Conservation (phyloP, 805 yeast species). For the Saccharomyces eubayanus region DNA sequence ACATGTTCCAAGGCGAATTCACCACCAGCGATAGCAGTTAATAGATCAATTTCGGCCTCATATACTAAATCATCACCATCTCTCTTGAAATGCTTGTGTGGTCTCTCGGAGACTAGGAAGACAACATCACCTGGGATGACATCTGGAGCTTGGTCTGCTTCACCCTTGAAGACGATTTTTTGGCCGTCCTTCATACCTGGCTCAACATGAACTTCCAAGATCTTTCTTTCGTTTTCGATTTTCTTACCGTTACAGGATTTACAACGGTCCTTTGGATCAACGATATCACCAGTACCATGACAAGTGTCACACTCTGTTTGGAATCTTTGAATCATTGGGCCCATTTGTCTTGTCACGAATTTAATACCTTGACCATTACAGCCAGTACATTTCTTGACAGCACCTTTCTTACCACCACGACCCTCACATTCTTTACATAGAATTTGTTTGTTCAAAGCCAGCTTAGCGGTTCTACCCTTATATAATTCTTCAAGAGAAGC, state of each 20-base stretch:
- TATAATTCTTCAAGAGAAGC: constrained; percentile 88
- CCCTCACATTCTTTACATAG: constrained; percentile 87
- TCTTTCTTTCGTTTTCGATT: constrained; percentile 79
- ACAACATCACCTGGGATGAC: constrained; percentile 94
- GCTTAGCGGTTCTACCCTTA: constrained; percentile 88
- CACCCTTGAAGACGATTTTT: constrained; percentile 82
- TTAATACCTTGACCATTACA: constrained; percentile 92
- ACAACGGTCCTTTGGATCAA: constrained; percentile 84
- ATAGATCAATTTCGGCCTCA: constrained; percentile 80
- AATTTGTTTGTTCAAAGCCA: constrained; percentile 87
- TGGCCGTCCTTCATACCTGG: constrained; percentile 97
- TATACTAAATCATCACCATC: constrained; percentile 79
- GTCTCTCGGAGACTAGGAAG: constrained; percentile 84
- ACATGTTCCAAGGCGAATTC: constrained; percentile 79
- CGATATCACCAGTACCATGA: constrained; percentile 84
- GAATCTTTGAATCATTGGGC: constrained; percentile 97
- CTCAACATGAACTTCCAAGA: constrained; percentile 87
- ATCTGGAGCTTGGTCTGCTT: constrained; percentile 96
- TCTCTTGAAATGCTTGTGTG: constrained; percentile 76
- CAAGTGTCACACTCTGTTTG: constrained; percentile 91
- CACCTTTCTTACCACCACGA: constrained; percentile 89
- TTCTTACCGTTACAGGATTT: constrained; percentile 81
- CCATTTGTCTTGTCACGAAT: constrained; percentile 95
- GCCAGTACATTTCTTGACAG: constrained; percentile 74
- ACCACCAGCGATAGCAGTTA: constrained; percentile 97